Conservation (phyloP, 176 grass and related monocot species). For the Carex parvula region DNA sequence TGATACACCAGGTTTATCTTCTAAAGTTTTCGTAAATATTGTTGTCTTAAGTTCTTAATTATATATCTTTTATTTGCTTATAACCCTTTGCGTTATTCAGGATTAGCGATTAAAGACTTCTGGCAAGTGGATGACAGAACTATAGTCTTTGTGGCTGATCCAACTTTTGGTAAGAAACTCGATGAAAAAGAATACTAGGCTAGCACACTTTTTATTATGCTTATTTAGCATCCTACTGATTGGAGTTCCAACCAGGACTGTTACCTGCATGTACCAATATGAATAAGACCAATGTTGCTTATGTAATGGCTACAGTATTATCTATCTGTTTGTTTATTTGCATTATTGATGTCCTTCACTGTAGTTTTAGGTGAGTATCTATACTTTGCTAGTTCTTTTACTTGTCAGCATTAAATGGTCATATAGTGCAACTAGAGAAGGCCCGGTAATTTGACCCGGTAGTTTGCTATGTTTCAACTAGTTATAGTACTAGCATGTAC, state of each 20-base stretch:
- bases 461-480: background rate
- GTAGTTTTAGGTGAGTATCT: background rate
- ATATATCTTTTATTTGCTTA: background rate
- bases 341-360: background rate
- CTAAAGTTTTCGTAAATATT: background rate
- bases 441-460: background rate
- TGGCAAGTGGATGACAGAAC: constrained; percentile 96
- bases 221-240: background rate
- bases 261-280: background rate
- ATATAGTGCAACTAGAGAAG: background rate
- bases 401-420: background rate
- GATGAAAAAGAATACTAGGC: background rate
- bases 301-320: background rate
- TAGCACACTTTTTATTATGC: background rate
- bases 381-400: background rate
- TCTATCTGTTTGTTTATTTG: background rate
- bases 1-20: constrained; percentile 73
- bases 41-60: background rate
- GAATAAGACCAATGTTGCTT: background rate
- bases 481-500: background rate
- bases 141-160: constrained; percentile 83
- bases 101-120: constrained; percentile 89
- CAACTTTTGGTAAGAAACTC: constrained; percentile 64
- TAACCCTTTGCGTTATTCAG: constrained; percentile 31
- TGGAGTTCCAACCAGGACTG: background rate